A percentile compares a stretch with the other conserved stretches of the same genome.
Evolutionary conservation across 23 red algal genomes (phyloP).

Genomic region (Gracilaria domingensis): DNA sequence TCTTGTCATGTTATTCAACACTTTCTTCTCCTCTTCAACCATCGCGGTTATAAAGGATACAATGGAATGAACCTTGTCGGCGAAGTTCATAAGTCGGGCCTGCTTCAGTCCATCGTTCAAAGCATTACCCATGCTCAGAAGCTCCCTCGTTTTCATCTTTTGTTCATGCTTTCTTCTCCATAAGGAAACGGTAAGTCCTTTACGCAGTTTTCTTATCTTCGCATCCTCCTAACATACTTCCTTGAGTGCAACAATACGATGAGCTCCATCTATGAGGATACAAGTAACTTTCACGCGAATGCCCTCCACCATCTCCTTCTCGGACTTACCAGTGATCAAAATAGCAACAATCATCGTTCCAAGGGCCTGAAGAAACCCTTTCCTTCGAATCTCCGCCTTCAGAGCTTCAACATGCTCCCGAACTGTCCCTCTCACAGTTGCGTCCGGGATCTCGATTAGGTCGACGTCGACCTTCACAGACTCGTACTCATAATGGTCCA

Average conservation of each 20-base stretch:
- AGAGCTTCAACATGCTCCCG: background rate
- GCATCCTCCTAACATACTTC: background rate
- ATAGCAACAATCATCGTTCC: background rate
- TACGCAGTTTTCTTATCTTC: background rate
- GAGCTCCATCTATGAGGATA: background rate
- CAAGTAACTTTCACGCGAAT: background rate
- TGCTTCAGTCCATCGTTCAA: background rate
- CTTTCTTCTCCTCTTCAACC: background rate
- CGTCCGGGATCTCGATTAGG: background rate
- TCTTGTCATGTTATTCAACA: background rate
- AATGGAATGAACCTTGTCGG: background rate
- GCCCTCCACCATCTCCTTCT: background rate
- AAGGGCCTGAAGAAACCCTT: background rate
- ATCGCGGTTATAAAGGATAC: background rate
- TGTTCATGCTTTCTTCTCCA: background rate
- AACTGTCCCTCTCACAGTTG: background rate
- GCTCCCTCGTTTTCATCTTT: background rate
- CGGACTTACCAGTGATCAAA: background rate
- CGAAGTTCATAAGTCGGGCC: background rate
- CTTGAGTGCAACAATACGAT: background rate
- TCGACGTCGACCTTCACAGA: background rate
- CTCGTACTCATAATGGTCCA: background rate
- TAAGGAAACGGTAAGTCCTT: background rate
- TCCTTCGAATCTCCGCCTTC: background rate
- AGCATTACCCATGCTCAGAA: background rate